phyloP scores from a whole-genome alignment of 2,329 filamentous ascomycete genomes.

The Stylonectria norvegica region DNA sequence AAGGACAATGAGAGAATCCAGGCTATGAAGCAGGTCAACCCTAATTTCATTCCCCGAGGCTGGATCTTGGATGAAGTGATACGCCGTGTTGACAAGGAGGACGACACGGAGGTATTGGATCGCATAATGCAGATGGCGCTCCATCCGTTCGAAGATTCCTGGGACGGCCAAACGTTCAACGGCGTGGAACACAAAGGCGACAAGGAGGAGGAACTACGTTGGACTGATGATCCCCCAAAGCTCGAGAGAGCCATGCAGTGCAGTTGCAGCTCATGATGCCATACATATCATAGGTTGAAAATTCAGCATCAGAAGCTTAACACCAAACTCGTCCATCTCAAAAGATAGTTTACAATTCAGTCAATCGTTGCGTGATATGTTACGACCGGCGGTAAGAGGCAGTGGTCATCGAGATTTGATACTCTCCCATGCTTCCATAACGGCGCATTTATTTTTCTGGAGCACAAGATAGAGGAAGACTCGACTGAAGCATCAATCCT shows the following conservation, averaged over 20 bases:
- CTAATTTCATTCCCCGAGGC: conserved; percentile 84
- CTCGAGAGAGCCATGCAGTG: conserved; percentile 82
- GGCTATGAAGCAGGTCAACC: conserved; percentile 84
- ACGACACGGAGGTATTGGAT: conserved; percentile 74
- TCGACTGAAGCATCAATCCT: conserved; percentile 49
- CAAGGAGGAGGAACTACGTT: conserved; percentile 72
- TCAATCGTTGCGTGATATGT: conserved; percentile 45
- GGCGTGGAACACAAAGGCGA: conserved; percentile 54
- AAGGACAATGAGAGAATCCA: conserved; percentile 60
- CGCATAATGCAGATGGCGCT: conserved; percentile 79
- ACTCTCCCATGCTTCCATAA: conserved; percentile 69
- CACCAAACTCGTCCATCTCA: conserved; percentile 4
- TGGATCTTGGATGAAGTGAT: conserved; percentile 97
- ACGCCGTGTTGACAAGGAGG: conserved; percentile 76
- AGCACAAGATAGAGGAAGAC: conserved; percentile 72
- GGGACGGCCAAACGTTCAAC: conserved; percentile 53
- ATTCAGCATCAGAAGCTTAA: not conserved
- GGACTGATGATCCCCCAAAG: conserved; percentile 80
- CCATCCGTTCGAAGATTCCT: conserved; percentile 78
- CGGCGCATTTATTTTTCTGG: conserved; percentile 60
- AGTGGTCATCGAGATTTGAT: conserved; percentile 55
- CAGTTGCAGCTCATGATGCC: conserved; percentile 77
- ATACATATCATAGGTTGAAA: conserved; percentile 1
- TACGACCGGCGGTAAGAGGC: conserved; percentile 73
- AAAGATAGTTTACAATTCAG: conserved; percentile 7